A percentile compares a stretch with the other conserved stretches of the same genome.
These are phyloP conservation scores for Wickerhamiella alocasiicola DNA, from an alignment of 805 yeast species.

Conservation along the genomic window DNA sequence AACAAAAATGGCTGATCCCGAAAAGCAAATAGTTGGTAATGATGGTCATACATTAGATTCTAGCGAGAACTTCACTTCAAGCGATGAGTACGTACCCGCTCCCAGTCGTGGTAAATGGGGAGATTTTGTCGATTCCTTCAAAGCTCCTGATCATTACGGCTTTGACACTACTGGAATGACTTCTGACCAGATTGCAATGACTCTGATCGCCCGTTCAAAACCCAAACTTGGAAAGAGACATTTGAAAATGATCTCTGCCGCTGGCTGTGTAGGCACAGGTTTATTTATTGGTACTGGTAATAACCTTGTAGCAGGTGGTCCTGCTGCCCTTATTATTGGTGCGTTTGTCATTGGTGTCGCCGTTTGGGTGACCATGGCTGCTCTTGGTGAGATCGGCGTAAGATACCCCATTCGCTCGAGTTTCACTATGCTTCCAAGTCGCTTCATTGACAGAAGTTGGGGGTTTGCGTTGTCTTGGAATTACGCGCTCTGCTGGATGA, in stretches of 20 bases:
- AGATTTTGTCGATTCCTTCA: constrained; percentile 11
- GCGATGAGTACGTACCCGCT: constrained; percentile 1
- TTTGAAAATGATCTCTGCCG: constrained; percentile 63
- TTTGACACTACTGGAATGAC: constrained; percentile 16
- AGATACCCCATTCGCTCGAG: constrained; percentile 55
- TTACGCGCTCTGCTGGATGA: constrained; percentile 42
- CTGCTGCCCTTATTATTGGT: constrained; percentile 40
- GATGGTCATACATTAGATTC: neutral
- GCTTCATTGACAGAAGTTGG: constrained; percentile 52
- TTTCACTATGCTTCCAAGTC: constrained; percentile 50
- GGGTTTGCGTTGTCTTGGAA: constrained; percentile 62
- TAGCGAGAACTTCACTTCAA: constrained; percentile 4
- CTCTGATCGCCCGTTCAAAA: constrained; percentile 30
- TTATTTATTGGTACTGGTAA: constrained; percentile 65
- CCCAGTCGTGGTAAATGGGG: constrained; percentile 2
- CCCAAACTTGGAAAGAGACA: constrained; percentile 35
- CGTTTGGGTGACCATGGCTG: constrained; percentile 57
- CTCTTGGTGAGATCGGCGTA: constrained; percentile 58
- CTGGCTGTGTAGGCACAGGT: constrained; percentile 78
- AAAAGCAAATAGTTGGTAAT: neutral
- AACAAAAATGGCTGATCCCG: neutral
- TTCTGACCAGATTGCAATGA: constrained; percentile 19
- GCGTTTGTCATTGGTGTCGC: constrained; percentile 59
- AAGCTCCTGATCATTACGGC: constrained; percentile 17
- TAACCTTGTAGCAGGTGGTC: constrained; percentile 61